Base-by-base conservation (phyloP, 2,329 filamentous ascomycete species). In the Neonectria magnoliae region DNA sequence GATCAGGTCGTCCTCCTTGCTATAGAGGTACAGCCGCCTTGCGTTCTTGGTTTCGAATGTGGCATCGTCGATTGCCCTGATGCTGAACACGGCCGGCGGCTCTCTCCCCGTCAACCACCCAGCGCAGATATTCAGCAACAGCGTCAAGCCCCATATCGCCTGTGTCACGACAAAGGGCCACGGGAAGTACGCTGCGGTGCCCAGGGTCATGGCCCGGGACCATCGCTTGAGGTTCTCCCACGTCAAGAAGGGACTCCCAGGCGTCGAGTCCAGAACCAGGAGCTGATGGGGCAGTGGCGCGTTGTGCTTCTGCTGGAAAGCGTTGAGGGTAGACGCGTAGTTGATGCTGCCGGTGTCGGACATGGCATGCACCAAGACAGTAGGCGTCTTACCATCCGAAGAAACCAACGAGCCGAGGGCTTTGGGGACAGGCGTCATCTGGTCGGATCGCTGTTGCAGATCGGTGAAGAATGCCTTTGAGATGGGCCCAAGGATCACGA, bases 261-360 rank as follows among this genome's bases (percentile, higher is more conserved):
- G 86, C 0, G 84, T 86, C 5, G 86, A 87, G 75, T 88, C 86
- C 63, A 82, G 78, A 22, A 85, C 79, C 20, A 84, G 73, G 8
- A 88, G 77, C 25, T 79, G 73, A 64, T 87, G 83, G 2, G 84
- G 85, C 66, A 87, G 75, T 20, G 77, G 66, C 31, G 76, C 66
- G 18, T 74, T 76, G 71, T 80, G 74, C 5, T 71, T 75, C 18
- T 81, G 71, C 4, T 75, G 74, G 72, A 83, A 87, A 0, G 81
- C 83, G 65, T 85, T 79, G 13, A 87, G 71, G 0, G 83, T 81
- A 1, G 85, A 81, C 0, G 83, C 84, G 53, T 81, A 80, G 77
- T 84, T 85, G 61, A 86, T 85, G 16, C 81, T 84, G 14, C 87
- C 87, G 0, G 86, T 87, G 73, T 88, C 89, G 65, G 86, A 88